Evolutionary conservation across 2,329 filamentous ascomycete species (phyloP).

Genomic region (Paecilomyces dactylethromorphus): DNA sequence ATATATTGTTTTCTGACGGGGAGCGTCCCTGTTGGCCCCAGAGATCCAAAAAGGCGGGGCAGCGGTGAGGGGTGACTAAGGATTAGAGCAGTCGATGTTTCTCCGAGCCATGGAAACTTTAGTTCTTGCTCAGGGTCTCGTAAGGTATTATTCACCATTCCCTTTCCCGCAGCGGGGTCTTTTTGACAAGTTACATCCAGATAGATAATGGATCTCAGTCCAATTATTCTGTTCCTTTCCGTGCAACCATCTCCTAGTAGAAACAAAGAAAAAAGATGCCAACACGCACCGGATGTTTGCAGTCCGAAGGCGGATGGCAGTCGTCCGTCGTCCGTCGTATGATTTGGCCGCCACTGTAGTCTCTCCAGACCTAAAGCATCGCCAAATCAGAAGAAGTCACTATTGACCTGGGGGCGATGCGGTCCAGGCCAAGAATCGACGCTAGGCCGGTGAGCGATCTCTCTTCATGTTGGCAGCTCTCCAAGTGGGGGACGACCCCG

Average conservation of each 20-base stretch:
- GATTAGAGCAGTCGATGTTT: not conserved
- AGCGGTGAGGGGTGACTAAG: not conserved
- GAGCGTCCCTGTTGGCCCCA: not conserved
- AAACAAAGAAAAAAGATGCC: not conserved
- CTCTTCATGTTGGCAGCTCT: not conserved
- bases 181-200: not conserved
- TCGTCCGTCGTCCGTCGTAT: not conserved
- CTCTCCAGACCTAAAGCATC: not conserved
- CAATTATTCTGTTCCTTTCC: not conserved
- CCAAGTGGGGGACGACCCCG: not conserved
- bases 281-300: not conserved
- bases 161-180: not conserved
- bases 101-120: not conserved
- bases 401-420: not conserved
- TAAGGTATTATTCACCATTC: not conserved
- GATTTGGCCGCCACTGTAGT: not conserved
- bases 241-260: not conserved
- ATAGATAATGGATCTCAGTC: not conserved
- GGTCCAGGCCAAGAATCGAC: not conserved
- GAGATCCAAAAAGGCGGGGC: not conserved
- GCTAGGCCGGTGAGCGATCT: not conserved
- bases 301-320: not conserved
- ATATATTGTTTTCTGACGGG: not conserved
- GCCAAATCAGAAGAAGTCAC: not conserved
- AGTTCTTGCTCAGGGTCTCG: not conserved